These are phyloP conservation scores for Ceratocystis harringtonii DNA, from an alignment of 2,329 filamentous ascomycete genomes.

Conservation along the genomic window DNA sequence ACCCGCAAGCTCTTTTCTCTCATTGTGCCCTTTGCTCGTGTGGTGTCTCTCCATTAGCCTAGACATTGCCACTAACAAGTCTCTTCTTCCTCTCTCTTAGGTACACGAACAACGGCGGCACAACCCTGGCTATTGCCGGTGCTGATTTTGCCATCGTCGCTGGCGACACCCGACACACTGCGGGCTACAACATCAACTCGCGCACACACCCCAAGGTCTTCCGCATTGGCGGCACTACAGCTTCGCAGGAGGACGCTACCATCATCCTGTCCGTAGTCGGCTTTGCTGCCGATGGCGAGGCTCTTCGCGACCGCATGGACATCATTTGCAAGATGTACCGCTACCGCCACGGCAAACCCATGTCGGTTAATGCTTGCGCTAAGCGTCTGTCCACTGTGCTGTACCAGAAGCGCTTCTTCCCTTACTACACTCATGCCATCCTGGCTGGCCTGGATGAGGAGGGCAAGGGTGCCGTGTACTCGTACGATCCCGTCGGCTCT, in stretches of 20 bases:
- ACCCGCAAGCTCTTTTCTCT: neutral
- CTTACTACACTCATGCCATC: constrained; percentile 94
- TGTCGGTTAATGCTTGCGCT: constrained; percentile 86
- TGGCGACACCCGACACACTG: constrained; percentile 88
- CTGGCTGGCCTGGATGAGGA: constrained; percentile 89
- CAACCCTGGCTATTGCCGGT: constrained; percentile 86
- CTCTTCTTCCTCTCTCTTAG: constrained; percentile 29
- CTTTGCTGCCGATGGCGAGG: constrained; percentile 87
- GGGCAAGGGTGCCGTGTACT: constrained; percentile 85
- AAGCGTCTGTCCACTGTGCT: constrained; percentile 90
- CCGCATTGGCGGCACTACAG: constrained; percentile 83
- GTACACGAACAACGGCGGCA: constrained; percentile 96
- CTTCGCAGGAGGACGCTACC: constrained; percentile 68
- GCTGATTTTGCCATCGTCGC: constrained; percentile 92
- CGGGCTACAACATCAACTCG: constrained; percentile 98
- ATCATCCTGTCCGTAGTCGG: constrained; percentile 89
- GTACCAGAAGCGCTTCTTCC: constrained; percentile 97
- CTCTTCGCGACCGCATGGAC: constrained; percentile 85
- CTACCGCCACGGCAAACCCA: constrained; percentile 93
- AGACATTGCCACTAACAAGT: neutral
- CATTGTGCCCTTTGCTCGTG: neutral
- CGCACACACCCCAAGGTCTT: constrained; percentile 92
- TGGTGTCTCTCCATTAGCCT: neutral
- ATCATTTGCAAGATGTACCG: constrained; percentile 97
- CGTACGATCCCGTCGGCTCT: constrained; percentile 92